Base-by-base conservation (phyloP, 768 basidiomycete species). In the Punctularia strigosozonata region DNA sequence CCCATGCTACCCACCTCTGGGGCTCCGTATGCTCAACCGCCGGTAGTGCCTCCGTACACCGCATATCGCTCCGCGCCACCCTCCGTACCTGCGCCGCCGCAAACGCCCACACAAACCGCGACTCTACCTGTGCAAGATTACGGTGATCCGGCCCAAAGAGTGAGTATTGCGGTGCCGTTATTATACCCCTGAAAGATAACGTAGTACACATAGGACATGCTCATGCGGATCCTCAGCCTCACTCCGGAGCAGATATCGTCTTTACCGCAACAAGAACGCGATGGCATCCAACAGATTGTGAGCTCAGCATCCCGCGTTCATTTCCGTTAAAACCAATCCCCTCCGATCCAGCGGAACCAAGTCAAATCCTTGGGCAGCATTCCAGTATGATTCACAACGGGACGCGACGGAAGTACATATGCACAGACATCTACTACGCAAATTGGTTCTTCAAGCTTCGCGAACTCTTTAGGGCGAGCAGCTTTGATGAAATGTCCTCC, bases 401-500 rank as follows among this genome's bases (percentile, higher is more conserved):
- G n/a, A n/a, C n/a, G n/a, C n/a, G n/a, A n/a, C n/a, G n/a, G n/a
- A n/a, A n/a, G n/a, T n/a, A n/a, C n/a, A n/a, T n/a, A n/a, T n/a
- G 31, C 12, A 4, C 30, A 19, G 4, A 15, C 21, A 22, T 36
- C 45, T 40, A 50, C 31, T 45, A 57, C 12, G 51, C 58, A 25
- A 81, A 60, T 48, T 64, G 68, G 62, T 79, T 81, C 40, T 70
- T 59, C 21, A 74, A 50, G 34, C 68, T 65, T 42, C 66, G 59
- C 37, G 59, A 62, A 43, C 62, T 63, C 66, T 90, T 95, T 48
- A 99, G 66, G 26, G 62, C 62, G 13, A 82, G 60, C 36, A 97
- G 60, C 59, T 87, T 82, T 51, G 71, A 54, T 6, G 79, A 60
- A 13, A 91, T 66, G 20, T 73, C 76, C 31, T 83, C 82, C 21